A percentile compares a stretch with the other conserved stretches of the same genome.
phyloP scores from a whole-genome alignment of 495 filamentous ascomycete genomes.

The Neurospora sp. region DNA sequence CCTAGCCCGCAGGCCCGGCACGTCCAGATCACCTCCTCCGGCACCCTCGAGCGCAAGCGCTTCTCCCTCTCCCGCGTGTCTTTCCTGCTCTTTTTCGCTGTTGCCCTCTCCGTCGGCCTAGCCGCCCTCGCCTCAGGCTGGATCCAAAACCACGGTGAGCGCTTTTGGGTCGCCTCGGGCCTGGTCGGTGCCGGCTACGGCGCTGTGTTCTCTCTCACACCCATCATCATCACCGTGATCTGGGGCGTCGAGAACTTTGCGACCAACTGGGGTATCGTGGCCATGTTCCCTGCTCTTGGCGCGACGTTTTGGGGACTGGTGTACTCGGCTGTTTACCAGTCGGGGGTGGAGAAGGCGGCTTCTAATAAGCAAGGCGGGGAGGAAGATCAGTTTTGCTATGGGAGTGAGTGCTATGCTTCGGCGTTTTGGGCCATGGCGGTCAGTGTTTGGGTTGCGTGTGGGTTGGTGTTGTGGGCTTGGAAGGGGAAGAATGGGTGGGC shows the following conservation, averaged over 20 bases:
- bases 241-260: conserved; percentile 99
- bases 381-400: conserved; percentile 54
- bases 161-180: conserved; percentile 73
- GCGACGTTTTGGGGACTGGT: conserved; percentile 78
- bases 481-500: conserved; percentile 66
- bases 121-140: conserved; percentile 62
- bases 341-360: conserved; percentile 31
- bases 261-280: conserved; percentile 94
- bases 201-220: conserved; percentile 76
- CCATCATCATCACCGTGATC: conserved; percentile 85
- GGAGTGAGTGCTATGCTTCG: conserved; percentile 62
- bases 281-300: conserved; percentile 76
- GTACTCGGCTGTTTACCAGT: conserved; percentile 74
- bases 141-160: conserved; percentile 51
- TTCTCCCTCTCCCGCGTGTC: conserved; percentile 63
- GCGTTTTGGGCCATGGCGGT: conserved; percentile 74
- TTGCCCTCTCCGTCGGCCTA: conserved; percentile 68
- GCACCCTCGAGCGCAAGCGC: conserved; percentile 19
- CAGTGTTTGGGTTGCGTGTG: conserved; percentile 68
- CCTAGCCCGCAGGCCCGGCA: conserved; percentile 43
- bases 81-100: conserved; percentile 66
- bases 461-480: conserved; percentile 71
- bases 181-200: conserved; percentile 86
- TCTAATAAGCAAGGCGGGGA: conserved; percentile 18
- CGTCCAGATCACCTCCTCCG: conserved; percentile 26